Evolutionary conservation across 2,329 filamentous ascomycete genomes (phyloP), one percentile per base, ranked within the genome.

Genomic region (Calonectria multiphialidica): DNA sequence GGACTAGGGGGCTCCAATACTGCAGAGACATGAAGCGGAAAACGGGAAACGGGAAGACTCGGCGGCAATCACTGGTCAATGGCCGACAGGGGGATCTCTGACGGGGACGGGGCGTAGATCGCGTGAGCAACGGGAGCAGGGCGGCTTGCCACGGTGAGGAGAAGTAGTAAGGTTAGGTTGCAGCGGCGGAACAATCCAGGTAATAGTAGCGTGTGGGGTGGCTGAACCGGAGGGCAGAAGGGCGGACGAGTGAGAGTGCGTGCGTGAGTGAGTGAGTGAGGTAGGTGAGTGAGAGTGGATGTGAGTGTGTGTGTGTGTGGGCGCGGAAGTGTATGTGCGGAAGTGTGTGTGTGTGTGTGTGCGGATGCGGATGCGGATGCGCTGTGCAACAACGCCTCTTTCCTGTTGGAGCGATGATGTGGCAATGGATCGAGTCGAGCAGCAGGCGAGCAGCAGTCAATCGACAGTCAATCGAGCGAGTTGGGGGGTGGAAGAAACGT

Each of bases 1-100:
- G 25, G 66, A 65, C 66, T 71, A 57, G 63, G 61, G 71, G 68
- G 67, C 66, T 73, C 77, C 77, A 78, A 76, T 77, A 77, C 77
- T 78, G 76, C 77, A 76, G 70, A 79, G 72, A 75, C 77, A 79
- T 78, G 65, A 75, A 78, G 67, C 59, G 47, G 64, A 49, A 63
- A 13, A 45, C 37, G 49, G 67, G n/a, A 63, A 13, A 45, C 37
- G 49, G 67, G n/a, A 69, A 63, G 59, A 63, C 42, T 70, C 35
- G 47, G 68, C 69, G 63, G 37, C 64, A 55, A 42, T 62, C 69
- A 71, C 69, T 71, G 69, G 55, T 71, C 72, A 77, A 76, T 74
- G 68, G 71, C 64, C 42, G 37, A 55, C 45, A 66, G 65, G 59
- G 70, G 59, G 53, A 63, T 49, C 57, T 55, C 44, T 50, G 63